Percentiles rank a stretch among this genome's conserved stretches.
Conservation (phyloP, 768 basidiomycete genomes). For the Tulasnella sp. region DNA sequence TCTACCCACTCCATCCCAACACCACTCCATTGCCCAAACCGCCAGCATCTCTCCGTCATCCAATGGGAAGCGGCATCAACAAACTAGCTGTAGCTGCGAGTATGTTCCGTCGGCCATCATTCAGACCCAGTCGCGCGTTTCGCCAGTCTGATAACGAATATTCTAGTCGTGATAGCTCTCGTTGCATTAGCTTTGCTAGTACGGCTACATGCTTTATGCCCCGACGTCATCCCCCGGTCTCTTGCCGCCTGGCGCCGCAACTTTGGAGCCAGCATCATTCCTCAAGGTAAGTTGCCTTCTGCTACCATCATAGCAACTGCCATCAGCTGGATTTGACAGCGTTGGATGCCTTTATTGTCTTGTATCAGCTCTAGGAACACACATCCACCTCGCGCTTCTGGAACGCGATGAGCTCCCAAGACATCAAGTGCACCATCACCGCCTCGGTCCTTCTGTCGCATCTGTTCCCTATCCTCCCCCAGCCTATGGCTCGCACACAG, state of each 20-base stretch:
- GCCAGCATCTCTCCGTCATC: not conserved
- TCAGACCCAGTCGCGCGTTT: not conserved
- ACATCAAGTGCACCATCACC: not conserved
- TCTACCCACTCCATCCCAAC: not conserved
- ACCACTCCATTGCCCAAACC: not conserved
- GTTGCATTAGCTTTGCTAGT: not conserved
- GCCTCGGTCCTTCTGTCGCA: not conserved
- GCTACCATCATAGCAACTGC: not conserved
- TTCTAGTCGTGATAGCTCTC: not conserved
- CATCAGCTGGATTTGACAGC: not conserved
- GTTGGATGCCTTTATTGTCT: not conserved
- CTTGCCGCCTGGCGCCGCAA: not conserved
- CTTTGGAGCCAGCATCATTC: not conserved
- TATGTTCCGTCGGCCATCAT: not conserved
- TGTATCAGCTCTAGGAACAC: not conserved
- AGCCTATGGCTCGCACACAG: not conserved
- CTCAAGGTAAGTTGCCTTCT: not conserved
- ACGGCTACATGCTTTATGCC: not conserved
- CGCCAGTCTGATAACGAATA: not conserved
- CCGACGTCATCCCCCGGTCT: not conserved
- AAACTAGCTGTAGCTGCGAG: not conserved
- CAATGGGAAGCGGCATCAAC: not conserved
- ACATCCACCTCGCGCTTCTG: not conserved
- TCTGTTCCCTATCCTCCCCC: not conserved
- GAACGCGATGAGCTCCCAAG: not conserved